Conservation (phyloP, 768 basidiomycete genomes). For the Amanita subjunquillea region DNA sequence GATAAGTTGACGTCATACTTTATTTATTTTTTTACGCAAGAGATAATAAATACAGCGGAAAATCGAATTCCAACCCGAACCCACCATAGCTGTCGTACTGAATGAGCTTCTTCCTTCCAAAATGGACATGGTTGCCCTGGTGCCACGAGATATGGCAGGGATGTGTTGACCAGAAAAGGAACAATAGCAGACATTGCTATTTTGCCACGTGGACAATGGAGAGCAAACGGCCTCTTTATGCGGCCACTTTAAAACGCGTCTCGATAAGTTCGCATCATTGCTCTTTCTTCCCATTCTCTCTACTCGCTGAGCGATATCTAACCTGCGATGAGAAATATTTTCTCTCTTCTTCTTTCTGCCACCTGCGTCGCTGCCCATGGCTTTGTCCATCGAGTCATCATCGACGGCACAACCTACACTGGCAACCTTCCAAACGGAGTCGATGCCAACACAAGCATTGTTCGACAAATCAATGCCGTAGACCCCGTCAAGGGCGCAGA, state of each 20-base stretch:
- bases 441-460: constrained; percentile 19
- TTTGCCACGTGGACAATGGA: too few relatives aligned
- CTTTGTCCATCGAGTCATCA: constrained; percentile 25
- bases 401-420: constrained; percentile 26
- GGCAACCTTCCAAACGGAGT: constrained; percentile 24
- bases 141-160: not conserved
- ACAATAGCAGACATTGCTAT: not conserved
- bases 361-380: constrained; percentile 36
- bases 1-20: not conserved
- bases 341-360: constrained; percentile 23
- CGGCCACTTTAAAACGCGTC: not conserved
- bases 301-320: not conserved
- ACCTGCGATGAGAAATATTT: constrained; percentile 16
- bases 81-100: too few relatives aligned
- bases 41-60: not conserved
- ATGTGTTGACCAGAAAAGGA: not conserved
- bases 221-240: too few relatives aligned
- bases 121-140: not conserved
- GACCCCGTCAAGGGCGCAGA: constrained; percentile 32
- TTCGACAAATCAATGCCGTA: constrained; percentile 27
- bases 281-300: not conserved
- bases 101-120: too few relatives aligned
- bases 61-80: not conserved
- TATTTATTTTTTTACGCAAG: too few relatives aligned
- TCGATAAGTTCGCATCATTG: too few relatives aligned